These are phyloP conservation scores for Bacidia gigantensis DNA, from an alignment of 495 filamentous ascomycete genomes.

Conservation along the genomic window DNA sequence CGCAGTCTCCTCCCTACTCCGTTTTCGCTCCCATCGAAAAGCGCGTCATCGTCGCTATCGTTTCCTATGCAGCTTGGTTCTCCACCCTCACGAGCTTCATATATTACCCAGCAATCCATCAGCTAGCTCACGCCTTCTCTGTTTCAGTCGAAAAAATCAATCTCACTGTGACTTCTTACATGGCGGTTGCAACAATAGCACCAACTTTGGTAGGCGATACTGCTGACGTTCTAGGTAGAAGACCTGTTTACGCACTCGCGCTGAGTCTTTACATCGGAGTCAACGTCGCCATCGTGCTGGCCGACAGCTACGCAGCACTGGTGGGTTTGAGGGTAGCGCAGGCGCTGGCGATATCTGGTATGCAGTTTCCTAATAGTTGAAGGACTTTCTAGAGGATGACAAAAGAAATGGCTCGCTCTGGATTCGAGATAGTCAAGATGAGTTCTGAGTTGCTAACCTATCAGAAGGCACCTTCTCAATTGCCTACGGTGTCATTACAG, in stretches of 20 bases:
- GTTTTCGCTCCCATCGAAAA: conserved; percentile 22
- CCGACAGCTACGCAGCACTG: conserved; percentile 44
- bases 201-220: conserved; percentile 50
- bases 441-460: conserved; percentile 5
- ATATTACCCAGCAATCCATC: conserved; percentile 29
- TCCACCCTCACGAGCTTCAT: conserved; percentile 29
- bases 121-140: conserved; percentile 17
- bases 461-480: conserved; percentile 15
- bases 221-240: conserved; percentile 45
- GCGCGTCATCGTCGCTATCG: conserved; percentile 25
- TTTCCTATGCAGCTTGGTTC: conserved; percentile 22
- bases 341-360: conserved; percentile 39
- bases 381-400: background rate
- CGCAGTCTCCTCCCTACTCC: too few relatives aligned
- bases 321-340: conserved; percentile 52
- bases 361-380: background rate
- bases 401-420: background rate
- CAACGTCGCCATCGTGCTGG: conserved; percentile 49
- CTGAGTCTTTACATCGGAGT: conserved; percentile 47
- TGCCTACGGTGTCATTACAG: conserved; percentile 16
- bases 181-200: conserved; percentile 49
- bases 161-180: conserved; percentile 31
- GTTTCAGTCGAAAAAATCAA: conserved; percentile 24
- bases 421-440: background rate
- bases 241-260: conserved; percentile 44